Evolutionary conservation across 2,329 filamentous ascomycete species (phyloP).

Genomic region (Fusarium pseudograminearum): DNA sequence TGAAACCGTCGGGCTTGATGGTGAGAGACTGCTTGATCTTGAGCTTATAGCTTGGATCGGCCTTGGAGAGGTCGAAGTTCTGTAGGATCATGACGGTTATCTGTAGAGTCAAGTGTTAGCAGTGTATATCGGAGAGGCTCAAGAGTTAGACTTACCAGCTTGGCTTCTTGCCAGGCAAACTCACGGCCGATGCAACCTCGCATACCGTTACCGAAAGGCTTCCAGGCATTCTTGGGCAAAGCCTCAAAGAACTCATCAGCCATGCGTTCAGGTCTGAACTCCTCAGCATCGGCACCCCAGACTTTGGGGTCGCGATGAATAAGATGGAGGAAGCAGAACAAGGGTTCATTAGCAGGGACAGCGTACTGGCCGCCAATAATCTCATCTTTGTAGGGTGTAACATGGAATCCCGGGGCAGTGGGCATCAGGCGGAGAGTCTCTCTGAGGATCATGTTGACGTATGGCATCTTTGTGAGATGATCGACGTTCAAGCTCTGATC

Average conservation of each 20-base stretch:
- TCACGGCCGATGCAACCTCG: conserved; percentile 15
- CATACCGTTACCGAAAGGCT: conserved; percentile 12
- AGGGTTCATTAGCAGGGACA: neutral
- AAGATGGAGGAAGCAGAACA: neutral
- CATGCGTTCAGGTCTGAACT: conserved; percentile 17
- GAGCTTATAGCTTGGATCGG: conserved; percentile 10
- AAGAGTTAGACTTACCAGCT: neutral
- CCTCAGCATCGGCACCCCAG: conserved; percentile 9
- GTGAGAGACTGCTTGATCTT: conserved; percentile 9
- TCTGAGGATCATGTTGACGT: conserved; percentile 17
- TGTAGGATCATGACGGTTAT: conserved; percentile 7
- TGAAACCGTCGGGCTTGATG: conserved; percentile 1
- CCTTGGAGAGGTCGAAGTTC: conserved; percentile 5
- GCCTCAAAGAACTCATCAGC: conserved; percentile 4
- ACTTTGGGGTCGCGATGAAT: conserved; percentile 8
- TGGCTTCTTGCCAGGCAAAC: conserved; percentile 14
- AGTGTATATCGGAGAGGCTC: rapidly evolving
- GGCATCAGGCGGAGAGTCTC: conserved; percentile 21
- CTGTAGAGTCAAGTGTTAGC: neutral
- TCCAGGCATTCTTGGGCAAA: conserved; percentile 21
- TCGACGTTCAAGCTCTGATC: neutral
- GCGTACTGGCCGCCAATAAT: neutral
- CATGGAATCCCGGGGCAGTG: neutral
- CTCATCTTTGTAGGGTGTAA: conserved; percentile 9
- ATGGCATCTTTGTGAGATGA: conserved; percentile 7